Base-by-base conservation (phyloP, 1,284 basidiomycete species). In the Ceratobasidium papillatum region DNA sequence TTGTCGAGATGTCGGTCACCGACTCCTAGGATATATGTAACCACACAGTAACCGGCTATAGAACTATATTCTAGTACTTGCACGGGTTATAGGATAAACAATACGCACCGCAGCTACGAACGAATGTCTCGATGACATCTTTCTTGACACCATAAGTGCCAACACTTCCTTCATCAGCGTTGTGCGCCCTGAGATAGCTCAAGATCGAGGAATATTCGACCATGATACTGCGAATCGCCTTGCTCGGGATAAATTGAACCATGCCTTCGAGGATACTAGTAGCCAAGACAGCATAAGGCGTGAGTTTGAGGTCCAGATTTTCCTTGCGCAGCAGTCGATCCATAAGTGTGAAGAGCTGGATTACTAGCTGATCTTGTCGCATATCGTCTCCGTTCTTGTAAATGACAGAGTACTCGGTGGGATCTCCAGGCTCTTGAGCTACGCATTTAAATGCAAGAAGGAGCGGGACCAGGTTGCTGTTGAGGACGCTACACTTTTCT, bases 331-430 rank as follows among this genome's bases (percentile, higher is more conserved):
- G 83, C 17, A 99, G 84, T 38, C 94, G 88, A 81, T 99, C 96
- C 98, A 99, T 99, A 32, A 99, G 88, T 3, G 95, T 98, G 82
- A 99, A 97, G 9, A 99, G 87, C 82, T 99, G 97, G 69, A 99
- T 94, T 30, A 99, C 96, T 38, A 99, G 89, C 82, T 99, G 97
- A 81, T 99, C 97, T 82, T 99, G 98, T 25, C 97, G 91, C 86
- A 99, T 90, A 81, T 99, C 98, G 81, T 99, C 98, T 5, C 98
- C 98, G 78, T 98, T 96, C 83, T 99, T 99, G 87, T 99, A 99
- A 77, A 99, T 99, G 63, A 98, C 88, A 0, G 96, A 93, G 81
- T 94, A 99, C 80, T 95, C 92, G 45, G 47, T 61, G 9, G 71
- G 54, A 38, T 34, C 49, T n/a, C 62, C 66, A 59, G 22, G 78